Conservation (phyloP, 352 stramenopile genomes). For the Pythium plurisporium region DNA sequence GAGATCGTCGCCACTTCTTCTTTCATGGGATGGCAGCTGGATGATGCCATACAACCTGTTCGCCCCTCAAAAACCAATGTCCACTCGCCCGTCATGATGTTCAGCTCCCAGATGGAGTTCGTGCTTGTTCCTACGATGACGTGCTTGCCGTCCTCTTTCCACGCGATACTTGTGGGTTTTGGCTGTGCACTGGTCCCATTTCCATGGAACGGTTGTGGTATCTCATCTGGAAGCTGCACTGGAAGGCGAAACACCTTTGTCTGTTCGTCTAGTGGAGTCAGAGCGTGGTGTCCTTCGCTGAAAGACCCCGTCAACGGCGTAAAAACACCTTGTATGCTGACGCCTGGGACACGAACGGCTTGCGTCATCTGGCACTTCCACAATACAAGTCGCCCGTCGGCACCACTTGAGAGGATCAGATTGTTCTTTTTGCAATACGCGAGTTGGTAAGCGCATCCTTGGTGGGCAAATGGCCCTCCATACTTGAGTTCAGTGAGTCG, state of each 20-base stretch:
- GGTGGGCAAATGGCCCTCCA: slow-evolving; percentile 42
- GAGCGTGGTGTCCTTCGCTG: slow-evolving; percentile 43
- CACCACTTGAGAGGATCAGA: slow-evolving; percentile 47
- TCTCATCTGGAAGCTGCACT: slow-evolving; percentile 29
- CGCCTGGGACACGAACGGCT: slow-evolving; percentile 47
- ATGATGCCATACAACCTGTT: slow-evolving; percentile 31
- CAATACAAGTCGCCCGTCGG: slow-evolving; percentile 43
- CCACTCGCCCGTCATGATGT: slow-evolving; percentile 41
- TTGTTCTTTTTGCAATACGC: slow-evolving; percentile 53
- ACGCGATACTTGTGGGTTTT: slow-evolving; percentile 54
- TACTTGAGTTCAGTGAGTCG: slow-evolving; percentile 51
- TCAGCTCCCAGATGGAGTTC: slow-evolving; percentile 67
- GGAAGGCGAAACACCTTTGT: slow-evolving; percentile 39
- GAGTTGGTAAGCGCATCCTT: slow-evolving; percentile 38
- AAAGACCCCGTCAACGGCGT: slow-evolving; percentile 43
- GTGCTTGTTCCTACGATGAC: slow-evolving; percentile 48
- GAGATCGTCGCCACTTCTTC: slow-evolving; percentile 46
- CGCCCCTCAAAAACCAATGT: slow-evolving; percentile 48
- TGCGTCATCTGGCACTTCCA: slow-evolving; percentile 55
- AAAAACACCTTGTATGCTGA: slow-evolving; percentile 54
- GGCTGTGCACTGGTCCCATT: slow-evolving; percentile 3
- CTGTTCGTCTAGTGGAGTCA: slow-evolving; percentile 32
- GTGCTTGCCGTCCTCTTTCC: slow-evolving; percentile 48
- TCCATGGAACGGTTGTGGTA: neutral
- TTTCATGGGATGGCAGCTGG: slow-evolving; percentile 35